Evolutionary conservation across 75 land plant genomes (phyloP), one percentile per base, ranked within the genome.

Genomic region (Cunninghamia lanceolata): DNA sequence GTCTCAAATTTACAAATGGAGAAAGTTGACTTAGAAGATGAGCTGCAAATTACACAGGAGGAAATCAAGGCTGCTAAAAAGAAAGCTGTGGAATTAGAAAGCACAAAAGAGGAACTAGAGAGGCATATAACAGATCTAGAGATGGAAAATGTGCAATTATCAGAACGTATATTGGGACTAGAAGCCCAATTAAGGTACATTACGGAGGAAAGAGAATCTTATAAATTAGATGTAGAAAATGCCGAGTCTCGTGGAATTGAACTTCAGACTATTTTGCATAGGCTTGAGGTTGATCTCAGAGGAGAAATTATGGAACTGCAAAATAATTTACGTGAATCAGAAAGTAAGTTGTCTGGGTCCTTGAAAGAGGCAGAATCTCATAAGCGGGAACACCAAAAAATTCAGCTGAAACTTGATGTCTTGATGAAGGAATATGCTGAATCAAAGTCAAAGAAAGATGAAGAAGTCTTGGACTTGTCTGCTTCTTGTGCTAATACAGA

Each of bases 161-260:
- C 90, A 16, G 93, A 93, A 56, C 86, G 88, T 5, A 88, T 93
- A 88, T 88, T 90, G 14, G 92, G 91, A 25, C 88, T 96, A 80
- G 98, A 96, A 91, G 91, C 92, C 85, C 96, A 92, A 79, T 45
- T 93, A 75, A 91, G 88, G 80, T 84, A 90, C 39, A 36, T 93
- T 38, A 91, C 90, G 83, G 88, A 91, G 53, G 95, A 95, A 88
- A 91, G 87, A 42, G 90, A 91, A 54, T 68, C 91, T 25, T 82
- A 73, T 52, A 85, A 85, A 32, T 53, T 90, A 85, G 92, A 94
- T 85, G 34, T 88, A 52, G 94, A 93, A 75, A 84, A 85, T 83
- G 85, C 89, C 59, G 87, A 86, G 53, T 83, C 79, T 85, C 71
- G 63, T 40, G 71, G 85, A 4, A 43, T 56, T 28, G 88, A 85